Conservation (phyloP, 108 stramenopile genomes). For the Nannochloropsis salina region DNA sequence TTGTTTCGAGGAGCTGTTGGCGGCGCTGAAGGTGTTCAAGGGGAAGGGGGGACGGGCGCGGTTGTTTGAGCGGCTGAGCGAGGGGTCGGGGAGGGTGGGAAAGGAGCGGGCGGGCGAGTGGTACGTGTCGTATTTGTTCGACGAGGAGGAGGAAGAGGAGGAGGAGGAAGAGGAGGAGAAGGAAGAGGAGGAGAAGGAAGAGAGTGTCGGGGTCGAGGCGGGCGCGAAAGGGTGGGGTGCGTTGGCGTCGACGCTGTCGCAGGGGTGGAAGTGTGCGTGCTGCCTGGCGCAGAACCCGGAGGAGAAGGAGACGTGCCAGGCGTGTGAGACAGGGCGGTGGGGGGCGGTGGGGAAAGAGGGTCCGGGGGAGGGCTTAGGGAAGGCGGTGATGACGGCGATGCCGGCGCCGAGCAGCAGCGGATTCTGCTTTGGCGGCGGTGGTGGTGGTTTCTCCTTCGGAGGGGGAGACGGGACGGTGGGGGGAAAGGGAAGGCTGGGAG, state of each 20-base stretch:
- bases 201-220: background rate
- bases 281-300: conserved; percentile 3
- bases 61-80: background rate
- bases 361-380: background rate
- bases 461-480: background rate
- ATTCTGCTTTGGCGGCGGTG: background rate
- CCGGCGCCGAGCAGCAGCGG: background rate
- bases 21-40: background rate
- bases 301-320: background rate
- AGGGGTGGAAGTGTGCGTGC: background rate
- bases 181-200: background rate
- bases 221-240: background rate
- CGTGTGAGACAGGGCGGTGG: background rate
- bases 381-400: background rate
- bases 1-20: background rate
- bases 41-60: background rate
- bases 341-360: background rate
- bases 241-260: background rate
- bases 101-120: background rate
- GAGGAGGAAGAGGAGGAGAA: background rate
- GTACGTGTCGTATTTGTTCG: conserved; percentile 13
- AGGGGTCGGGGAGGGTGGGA: background rate
- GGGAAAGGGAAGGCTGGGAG: background rate
- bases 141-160: background rate
- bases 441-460: background rate